Evolutionary conservation across 495 filamentous ascomycete species (phyloP), one percentile per base, ranked within the genome.

Genomic region (Aspergillus avenaceus): DNA sequence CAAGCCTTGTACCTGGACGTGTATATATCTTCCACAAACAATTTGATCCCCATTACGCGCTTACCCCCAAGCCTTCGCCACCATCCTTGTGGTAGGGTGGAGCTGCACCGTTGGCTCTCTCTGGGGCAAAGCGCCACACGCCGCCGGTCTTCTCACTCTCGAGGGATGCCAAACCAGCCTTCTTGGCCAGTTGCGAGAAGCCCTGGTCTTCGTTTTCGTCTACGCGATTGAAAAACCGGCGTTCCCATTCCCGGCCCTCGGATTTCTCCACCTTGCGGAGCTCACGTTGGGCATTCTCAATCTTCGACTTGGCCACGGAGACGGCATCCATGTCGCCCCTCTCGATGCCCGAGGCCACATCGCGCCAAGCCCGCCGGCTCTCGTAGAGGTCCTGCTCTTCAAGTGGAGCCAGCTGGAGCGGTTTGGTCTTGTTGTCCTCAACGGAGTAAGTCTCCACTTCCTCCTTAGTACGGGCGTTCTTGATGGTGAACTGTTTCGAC

Each of bases 271-370:
- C 76, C 64, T 83, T 86, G 54, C 93, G 83, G 72, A 91, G 65
- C 56, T 91, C 87, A 7, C 93, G 83, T 71, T 98, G 95, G 24
- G 83, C 82, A 49, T 89, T 90, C 67, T 98, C 93, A 54, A 98
- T 96, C 65, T 90, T 86, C 29, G 78, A 78, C 72, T 98, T 98
- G 71, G 92, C 85, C 5, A 61, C 55, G 4, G 84, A 81, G 5
- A 89, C 87, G 9, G 78, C 74, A 47, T 96, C 89, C 78, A 96
- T 87, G 60, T 98, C 89, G 37, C 88, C 85, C 46, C 79, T 81
- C 19, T 78, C 69, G 50, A 97, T 96, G 25, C 82, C 88, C 8
- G 76, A 71, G 0, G 91, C 89, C 14, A 98, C 93, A 49, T 86
- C 87, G 26, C 76, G 65, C 93, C 93, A 98, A 22, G 93, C 93